These are phyloP conservation scores for Fusarium miscanthi DNA, from an alignment of 2,329 filamentous ascomycete genomes.

Conservation along the genomic window DNA sequence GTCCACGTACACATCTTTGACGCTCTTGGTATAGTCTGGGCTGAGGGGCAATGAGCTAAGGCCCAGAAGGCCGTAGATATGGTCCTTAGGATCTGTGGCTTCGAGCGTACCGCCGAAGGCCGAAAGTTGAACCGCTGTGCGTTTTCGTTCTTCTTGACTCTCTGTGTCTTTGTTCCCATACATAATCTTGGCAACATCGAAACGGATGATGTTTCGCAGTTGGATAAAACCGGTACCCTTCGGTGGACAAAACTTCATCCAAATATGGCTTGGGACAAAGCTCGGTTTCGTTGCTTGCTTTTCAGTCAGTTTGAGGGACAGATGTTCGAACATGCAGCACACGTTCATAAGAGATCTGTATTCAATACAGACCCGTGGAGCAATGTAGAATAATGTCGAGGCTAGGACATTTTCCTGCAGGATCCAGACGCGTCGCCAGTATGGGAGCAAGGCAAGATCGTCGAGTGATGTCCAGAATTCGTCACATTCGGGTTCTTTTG, in stretches of 20 bases:
- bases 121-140: not conserved
- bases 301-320: not conserved
- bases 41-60: not conserved
- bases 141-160: too few species aligned
- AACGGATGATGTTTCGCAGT: not conserved
- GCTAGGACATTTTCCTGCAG: not conserved
- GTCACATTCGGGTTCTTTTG: not conserved
- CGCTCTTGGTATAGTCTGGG: not conserved
- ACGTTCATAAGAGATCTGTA: not conserved
- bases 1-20: not conserved
- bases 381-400: not conserved
- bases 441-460: not conserved
- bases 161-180: not conserved
- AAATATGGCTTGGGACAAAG: conserved; percentile 1
- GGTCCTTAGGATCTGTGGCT: not conserved
- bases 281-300: not conserved
- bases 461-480: not conserved
- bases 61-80: not conserved
- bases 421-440: conserved; percentile 1
- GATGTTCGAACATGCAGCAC: not conserved
- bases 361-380: not conserved
- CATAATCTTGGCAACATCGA: not conserved
- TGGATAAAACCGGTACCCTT: not conserved
- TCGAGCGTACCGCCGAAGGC: not conserved
- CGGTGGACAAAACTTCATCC: not conserved